A percentile compares a stretch with the other conserved stretches of the same genome.
Evolutionary conservation across 2,329 filamentous ascomycete genomes (phyloP).

Genomic region (Cadophora sp.): DNA sequence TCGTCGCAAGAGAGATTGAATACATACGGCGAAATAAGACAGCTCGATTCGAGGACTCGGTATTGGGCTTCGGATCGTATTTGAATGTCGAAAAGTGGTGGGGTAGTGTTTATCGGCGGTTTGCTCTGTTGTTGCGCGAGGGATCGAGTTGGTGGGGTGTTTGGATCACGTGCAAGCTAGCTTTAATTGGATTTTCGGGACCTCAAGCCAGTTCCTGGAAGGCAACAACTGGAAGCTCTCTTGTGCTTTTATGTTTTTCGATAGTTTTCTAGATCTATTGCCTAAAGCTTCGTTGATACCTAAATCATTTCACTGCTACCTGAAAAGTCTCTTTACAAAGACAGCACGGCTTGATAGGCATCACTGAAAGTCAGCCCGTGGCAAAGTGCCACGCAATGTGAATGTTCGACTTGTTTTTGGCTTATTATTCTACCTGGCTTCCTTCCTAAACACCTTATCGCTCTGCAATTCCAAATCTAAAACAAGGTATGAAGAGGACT

Average conservation of each 20-base stretch:
- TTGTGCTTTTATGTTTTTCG: not conserved
- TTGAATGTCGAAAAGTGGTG: conserved; percentile 16
- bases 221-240: not conserved
- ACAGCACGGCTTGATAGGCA: not conserved
- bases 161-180: conserved; percentile 24
- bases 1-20: not conserved
- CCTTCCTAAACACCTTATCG: conserved; percentile 37
- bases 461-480: conserved; percentile 41
- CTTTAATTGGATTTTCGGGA: not conserved
- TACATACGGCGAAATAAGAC: conserved; percentile 18
- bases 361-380: conserved; percentile 17
- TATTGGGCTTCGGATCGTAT: conserved; percentile 11
- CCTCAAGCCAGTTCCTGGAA: not conserved
- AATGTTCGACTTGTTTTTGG: conserved; percentile 37
- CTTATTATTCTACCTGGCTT: conserved; percentile 40
- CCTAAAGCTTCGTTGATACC: not conserved
- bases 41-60: conserved; percentile 11
- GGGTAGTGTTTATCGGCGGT: conserved; percentile 28
- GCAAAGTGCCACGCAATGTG: conserved; percentile 26
- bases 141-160: conserved; percentile 28
- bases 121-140: conserved; percentile 23
- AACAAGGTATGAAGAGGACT: conserved; percentile 40
- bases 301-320: conserved; percentile 9
- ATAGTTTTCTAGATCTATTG: not conserved
- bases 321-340: not conserved